Evolutionary conservation across 768 basidiomycete species (phyloP), one percentile per base, ranked within the genome.

Genomic region (Leccinellum albellum): DNA sequence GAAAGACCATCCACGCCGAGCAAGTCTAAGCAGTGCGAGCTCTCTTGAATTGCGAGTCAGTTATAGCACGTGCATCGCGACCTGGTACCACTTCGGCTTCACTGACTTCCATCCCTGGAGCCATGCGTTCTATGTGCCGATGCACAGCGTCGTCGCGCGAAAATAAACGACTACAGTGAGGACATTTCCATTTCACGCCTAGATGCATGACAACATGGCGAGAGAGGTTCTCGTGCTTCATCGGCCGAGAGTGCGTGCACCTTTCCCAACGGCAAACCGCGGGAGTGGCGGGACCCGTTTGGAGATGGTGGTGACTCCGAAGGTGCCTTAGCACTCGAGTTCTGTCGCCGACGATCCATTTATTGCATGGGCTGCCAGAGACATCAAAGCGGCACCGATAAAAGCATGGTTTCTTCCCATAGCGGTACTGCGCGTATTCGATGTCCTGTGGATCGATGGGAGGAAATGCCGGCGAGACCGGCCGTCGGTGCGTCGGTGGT

Each of bases 141-240:
- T 64, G 63, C 42, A 71, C 66, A 33, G 70, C 71, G 57, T 71
- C 70, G 15, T 73, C 71, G 57, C 70, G 70, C 51, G 70, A 71
- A 21, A 73, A 64, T 54, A 58, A 56, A 37, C 50, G 59, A 20
- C 48, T 52, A 24, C 70, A 71, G 54, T 65, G 65, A 13, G 64
- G 63, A 26, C 70, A 73, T 49, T 45, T 54, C 70, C 67, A 73
- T 53, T 67, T 73, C 46, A 71, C 64, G 6, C 65, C 64, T 4
- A 71, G 50, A 54, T 71, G 70, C 59, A 54, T 67, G 51, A 71
- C 61, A 14, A 71, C 53, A 44, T 71, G 70, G 9, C 70, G 69
- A 2, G 71, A 61, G 3, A 71, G 69, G 15, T 73, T 71, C 54
- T 71, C 70, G 56, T 69, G 70, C 51, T 68, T 71, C 67, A 71